Conservation (phyloP, 768 basidiomycete genomes). For the Naganishia onofrii region DNA sequence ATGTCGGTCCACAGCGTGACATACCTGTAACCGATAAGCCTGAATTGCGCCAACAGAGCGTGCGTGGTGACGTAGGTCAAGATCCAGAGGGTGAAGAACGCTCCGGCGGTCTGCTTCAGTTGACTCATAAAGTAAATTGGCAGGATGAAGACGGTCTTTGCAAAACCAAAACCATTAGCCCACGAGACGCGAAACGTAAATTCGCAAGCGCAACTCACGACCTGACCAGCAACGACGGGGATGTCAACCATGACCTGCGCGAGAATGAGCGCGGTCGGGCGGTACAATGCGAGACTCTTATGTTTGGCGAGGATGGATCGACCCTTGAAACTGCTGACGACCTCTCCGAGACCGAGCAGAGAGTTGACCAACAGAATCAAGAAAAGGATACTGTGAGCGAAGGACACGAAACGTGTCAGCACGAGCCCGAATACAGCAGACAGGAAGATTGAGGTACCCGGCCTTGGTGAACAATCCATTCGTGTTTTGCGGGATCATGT, state of each 20-base stretch:
- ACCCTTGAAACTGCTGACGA: slow-evolving; percentile 48
- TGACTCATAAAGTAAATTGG: slow-evolving; percentile 48
- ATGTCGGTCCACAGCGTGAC: slow-evolving; percentile 43
- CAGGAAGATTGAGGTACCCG: slow-evolving; percentile 15
- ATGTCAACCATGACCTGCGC: slow-evolving; percentile 55
- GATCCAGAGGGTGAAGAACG: slow-evolving; percentile 43
- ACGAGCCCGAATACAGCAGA: slow-evolving; percentile 18
- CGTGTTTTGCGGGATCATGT: slow-evolving; percentile 31
- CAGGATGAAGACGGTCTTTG: slow-evolving; percentile 39
- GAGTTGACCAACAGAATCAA: slow-evolving; percentile 30
- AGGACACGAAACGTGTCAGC: background rate
- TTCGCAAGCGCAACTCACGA: slow-evolving; percentile 22
- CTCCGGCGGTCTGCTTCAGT: slow-evolving; percentile 37
- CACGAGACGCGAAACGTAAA: background rate
- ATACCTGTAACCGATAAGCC: slow-evolving; percentile 40
- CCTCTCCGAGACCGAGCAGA: slow-evolving; percentile 38
- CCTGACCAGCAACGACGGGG: slow-evolving; percentile 47
- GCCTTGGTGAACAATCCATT: slow-evolving; percentile 28
- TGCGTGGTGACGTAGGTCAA: slow-evolving; percentile 38
- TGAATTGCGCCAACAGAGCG: slow-evolving; percentile 41
- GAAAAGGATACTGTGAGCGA: slow-evolving; percentile 31
- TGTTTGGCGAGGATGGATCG: slow-evolving; percentile 49
- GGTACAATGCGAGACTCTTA: slow-evolving; percentile 48
- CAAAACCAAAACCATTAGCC: slow-evolving; percentile 9
- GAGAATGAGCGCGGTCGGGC: slow-evolving; percentile 54